These are phyloP conservation scores for Angophora floribunda DNA, from an alignment of 345 rosid species.

Conservation along the genomic window DNA sequence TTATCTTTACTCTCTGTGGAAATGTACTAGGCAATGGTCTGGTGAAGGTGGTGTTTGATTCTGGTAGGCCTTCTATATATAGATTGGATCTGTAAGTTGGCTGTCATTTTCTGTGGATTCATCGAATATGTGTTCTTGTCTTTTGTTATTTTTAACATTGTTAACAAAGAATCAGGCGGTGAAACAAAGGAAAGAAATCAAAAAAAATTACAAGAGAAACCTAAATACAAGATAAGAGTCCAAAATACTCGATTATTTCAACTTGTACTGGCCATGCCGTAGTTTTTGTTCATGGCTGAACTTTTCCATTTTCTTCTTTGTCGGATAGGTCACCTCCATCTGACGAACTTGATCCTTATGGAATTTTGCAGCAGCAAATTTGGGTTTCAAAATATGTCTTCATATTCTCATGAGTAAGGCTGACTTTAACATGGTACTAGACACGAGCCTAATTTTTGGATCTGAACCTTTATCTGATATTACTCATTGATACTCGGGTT, in stretches of 20 bases:
- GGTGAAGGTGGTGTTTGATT: neutral
- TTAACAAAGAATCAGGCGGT: neutral
- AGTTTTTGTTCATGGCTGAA: neutral
- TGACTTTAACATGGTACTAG: neutral
- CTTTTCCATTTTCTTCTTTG: neutral
- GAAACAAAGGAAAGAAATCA: neutral
- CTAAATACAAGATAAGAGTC: neutral
- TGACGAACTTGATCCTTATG: neutral
- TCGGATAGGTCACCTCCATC: neutral
- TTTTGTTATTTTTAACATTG: neutral
- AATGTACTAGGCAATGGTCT: neutral
- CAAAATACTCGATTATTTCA: neutral
- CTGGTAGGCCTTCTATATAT: neutral
- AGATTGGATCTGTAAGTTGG: neutral
- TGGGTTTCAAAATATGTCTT: neutral
- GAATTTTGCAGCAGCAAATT: neutral
- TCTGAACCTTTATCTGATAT: neutral
- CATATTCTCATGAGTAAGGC: neutral
- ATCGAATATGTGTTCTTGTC: neutral
- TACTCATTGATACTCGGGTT: neutral
- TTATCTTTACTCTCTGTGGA: neutral
- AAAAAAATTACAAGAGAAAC: neutral
- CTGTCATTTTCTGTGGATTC: neutral
- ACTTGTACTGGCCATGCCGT: neutral
- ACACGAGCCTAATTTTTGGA: neutral